Evolutionary conservation across 1,139 yeast genomes (phyloP).

Genomic region (Dujonia santamariae): DNA sequence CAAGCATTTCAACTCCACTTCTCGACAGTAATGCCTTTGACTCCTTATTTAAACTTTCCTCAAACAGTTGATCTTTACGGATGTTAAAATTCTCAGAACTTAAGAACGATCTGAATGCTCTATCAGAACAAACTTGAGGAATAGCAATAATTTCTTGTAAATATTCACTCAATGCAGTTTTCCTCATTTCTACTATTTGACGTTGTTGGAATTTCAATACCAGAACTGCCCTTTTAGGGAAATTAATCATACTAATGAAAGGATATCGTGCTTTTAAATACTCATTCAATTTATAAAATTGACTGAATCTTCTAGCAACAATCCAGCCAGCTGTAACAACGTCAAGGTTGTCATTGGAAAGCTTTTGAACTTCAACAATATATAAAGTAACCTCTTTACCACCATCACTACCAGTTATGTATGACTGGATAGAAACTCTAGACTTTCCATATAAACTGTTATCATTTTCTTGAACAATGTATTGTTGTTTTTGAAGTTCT

Average conservation of each 20-base stretch:
- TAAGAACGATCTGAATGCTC: conserved; percentile 69
- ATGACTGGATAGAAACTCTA: conserved; percentile 61
- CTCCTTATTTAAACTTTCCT: conserved; percentile 15
- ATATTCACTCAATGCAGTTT: conserved; percentile 59
- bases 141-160: conserved; percentile 53
- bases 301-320: conserved; percentile 83
- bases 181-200: conserved; percentile 64
- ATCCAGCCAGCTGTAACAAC: conserved; percentile 77
- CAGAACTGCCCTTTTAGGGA: conserved; percentile 63
- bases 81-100: conserved; percentile 66
- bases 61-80: conserved; percentile 33
- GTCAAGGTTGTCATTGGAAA: conserved; percentile 39
- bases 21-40: conserved; percentile 1
- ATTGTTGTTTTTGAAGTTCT: conserved; percentile 76
- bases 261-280: conserved; percentile 57
- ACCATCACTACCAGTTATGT: conserved; percentile 53
- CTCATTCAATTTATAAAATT: conserved; percentile 70
- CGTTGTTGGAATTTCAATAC: conserved; percentile 65
- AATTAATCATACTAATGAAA: conserved; percentile 45
- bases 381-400: conserved; percentile 67
- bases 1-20: conserved; percentile 32
- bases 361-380: conserved; percentile 71
- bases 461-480: conserved; percentile 78
- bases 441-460: conserved; percentile 76
- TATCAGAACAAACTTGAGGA: conserved; percentile 71